These are phyloP conservation scores for Neurospora sp. DNA, from an alignment of 495 filamentous ascomycete genomes.

Conservation along the genomic window DNA sequence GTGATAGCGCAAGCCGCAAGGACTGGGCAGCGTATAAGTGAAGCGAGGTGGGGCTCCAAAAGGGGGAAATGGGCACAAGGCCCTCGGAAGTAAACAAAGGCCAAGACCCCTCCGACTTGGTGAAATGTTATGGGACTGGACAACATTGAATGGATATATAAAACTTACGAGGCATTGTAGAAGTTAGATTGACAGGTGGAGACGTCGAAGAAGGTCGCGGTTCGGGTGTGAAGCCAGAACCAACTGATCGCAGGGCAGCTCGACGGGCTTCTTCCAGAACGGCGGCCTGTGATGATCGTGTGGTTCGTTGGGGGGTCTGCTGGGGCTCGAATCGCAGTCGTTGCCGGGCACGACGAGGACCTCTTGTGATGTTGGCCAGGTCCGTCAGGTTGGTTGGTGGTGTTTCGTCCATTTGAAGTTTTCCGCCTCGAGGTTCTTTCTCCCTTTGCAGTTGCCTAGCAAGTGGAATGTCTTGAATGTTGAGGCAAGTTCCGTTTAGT, in stretches of 20 bases:
- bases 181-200: not conserved
- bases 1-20: not conserved
- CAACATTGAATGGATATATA: not conserved
- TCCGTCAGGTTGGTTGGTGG: not conserved
- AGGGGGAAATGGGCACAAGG: not conserved
- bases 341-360: slow-evolving; percentile 8
- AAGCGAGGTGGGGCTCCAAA: not conserved
- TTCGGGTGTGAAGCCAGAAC: not conserved
- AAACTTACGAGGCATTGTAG: not conserved
- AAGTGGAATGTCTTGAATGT: not conserved
- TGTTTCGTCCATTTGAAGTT: not conserved
- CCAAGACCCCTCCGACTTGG: not conserved
- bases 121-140: not conserved
- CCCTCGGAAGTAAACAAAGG: not conserved
- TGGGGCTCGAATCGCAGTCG: not conserved
- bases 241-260: not conserved
- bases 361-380: slow-evolving; percentile 1
- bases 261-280: not conserved
- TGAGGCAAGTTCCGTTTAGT: not conserved
- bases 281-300: not conserved
- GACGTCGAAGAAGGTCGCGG: not conserved
- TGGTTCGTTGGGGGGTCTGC: not conserved
- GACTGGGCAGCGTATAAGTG: not conserved
- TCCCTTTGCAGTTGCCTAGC: not conserved
- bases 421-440: not conserved